Evolutionary conservation across 495 filamentous ascomycete species (phyloP).

Genomic region (Paragyromitra xinjiangensis): DNA sequence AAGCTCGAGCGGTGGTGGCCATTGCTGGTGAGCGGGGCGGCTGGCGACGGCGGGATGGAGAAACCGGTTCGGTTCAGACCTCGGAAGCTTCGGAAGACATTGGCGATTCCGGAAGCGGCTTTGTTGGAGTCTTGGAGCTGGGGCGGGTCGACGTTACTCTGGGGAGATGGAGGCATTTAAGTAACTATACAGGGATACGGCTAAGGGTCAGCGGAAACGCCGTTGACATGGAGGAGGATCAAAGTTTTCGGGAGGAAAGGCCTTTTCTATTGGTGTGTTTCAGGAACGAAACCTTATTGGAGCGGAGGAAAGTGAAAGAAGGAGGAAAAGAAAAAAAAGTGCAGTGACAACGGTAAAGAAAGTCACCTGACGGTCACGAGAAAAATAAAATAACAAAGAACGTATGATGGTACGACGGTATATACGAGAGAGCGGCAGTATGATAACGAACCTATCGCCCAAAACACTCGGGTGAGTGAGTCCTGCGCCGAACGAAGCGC

Average conservation of each 20-base stretch:
- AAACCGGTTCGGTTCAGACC: conserved; percentile 50
- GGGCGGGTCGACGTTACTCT: conserved; percentile 48
- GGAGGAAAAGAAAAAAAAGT: conserved; percentile 26
- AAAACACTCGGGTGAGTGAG: conserved; percentile 54
- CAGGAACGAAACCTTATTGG: conserved; percentile 53
- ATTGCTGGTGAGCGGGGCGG: conserved; percentile 43
- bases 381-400: conserved; percentile 32
- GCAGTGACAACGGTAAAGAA: conserved; percentile 38
- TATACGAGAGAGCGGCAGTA: conserved; percentile 12
- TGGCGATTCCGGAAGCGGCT: conserved; percentile 50
- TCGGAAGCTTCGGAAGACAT: conserved; percentile 51
- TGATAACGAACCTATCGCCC: conserved; percentile 47
- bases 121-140: conserved; percentile 53
- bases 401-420: conserved; percentile 24
- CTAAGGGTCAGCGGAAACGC: conserved; percentile 33
- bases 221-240: conserved; percentile 37
- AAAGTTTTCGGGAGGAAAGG: conserved; percentile 43
- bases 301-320: conserved; percentile 31
- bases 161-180: conserved; percentile 55
- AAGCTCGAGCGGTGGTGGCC: conserved; percentile 31
- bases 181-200: conserved; percentile 38
- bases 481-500: conserved; percentile 56
- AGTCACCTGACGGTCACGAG: conserved; percentile 43
- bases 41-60: conserved; percentile 46
- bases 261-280: conserved; percentile 42